Percentiles rank a stretch among this genome's conserved stretches.
Evolutionary conservation across 331 rosid genomes (phyloP).

Genomic region (Rosa hybrid): DNA sequence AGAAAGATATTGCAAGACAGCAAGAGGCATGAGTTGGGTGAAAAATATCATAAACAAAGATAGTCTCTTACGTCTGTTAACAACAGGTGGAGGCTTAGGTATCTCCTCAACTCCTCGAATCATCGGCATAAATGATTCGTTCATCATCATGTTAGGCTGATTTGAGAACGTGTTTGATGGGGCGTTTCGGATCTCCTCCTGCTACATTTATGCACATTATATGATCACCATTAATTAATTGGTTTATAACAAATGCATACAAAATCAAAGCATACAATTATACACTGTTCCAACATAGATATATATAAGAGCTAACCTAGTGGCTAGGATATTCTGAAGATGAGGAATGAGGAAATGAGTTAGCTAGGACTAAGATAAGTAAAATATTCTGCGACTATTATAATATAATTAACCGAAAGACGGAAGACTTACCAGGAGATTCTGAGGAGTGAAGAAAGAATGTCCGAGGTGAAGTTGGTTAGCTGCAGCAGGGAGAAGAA

Average conservation of each 20-base stretch:
- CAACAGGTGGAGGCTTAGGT: conserved; percentile 63
- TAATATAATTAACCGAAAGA: background rate
- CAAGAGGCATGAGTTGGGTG: background rate
- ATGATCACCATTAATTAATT: background rate
- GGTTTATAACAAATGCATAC: background rate
- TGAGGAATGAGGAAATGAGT: conserved; percentile 1
- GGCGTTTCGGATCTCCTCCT: conserved; percentile 77
- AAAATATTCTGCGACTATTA: background rate
- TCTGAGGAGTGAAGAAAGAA: conserved; percentile 61
- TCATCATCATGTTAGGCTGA: conserved; percentile 52
- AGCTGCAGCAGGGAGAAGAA: conserved; percentile 53
- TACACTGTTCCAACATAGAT: background rate
- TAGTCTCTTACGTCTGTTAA: conserved; percentile 62
- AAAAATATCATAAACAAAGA: background rate
- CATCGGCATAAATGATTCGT: conserved; percentile 44
- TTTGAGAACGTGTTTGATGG: conserved; percentile 55
- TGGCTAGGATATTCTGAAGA: background rate
- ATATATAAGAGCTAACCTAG: conserved; percentile 2
- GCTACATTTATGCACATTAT: background rate
- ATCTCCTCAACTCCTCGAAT: conserved; percentile 56
- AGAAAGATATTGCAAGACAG: background rate
- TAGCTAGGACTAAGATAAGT: background rate
- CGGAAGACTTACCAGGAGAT: conserved; percentile 47
- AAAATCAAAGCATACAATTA: background rate
- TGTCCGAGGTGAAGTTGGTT: conserved; percentile 77